Evolutionary conservation across 768 basidiomycete genomes (phyloP), one percentile per base, ranked within the genome.

Genomic region (Coprinopsis marcescibilis): DNA sequence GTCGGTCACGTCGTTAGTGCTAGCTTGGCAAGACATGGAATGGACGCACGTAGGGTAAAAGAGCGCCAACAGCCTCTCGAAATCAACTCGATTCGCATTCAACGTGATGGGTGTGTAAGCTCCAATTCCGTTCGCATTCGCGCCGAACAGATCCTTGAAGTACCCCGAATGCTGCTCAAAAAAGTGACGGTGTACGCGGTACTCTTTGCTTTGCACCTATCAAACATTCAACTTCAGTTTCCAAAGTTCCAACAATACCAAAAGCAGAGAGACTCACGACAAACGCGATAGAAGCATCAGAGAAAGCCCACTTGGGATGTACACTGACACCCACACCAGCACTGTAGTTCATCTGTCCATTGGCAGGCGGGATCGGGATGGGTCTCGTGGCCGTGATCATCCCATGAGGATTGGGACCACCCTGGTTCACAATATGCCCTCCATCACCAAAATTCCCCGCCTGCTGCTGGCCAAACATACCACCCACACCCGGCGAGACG

Each of bases 121-220:
- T 61, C 69, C 48, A 75, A 59, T 25, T 71, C 67, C 24, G 75
- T 62, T 1, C 81, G 83, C 10, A 85, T 66, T 39, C 80, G 80
- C 14, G 83, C 83, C 19, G 25, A 63, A 46, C 30, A 55, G 11
- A 12, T 45, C 52, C 26, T 51, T 51, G 32, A 63, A 52, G n/a
- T 52, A 51, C n/a, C 35, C 49, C 3, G 62, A 63, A 40, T 63
- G 59, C 14, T 46, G 51, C 26, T 61, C 57, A 39, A 63, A 59
- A 53, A 61, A 61, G 45, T 59, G 56, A 12, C 57, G 55, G 40
- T 63, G 62, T 2, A 61, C 57, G 36, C 48, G 54, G 46, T 55
- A 63, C 23, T 55, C 42, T 12, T 45, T 46, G 19, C 55, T 49
- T 42, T 63, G 56, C 11, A 60, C 58, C 59, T 60, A 36, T 14